Evolutionary conservation across 169 alveolate genomes (phyloP).

Genomic region (Plasmodium yoelii): DNA sequence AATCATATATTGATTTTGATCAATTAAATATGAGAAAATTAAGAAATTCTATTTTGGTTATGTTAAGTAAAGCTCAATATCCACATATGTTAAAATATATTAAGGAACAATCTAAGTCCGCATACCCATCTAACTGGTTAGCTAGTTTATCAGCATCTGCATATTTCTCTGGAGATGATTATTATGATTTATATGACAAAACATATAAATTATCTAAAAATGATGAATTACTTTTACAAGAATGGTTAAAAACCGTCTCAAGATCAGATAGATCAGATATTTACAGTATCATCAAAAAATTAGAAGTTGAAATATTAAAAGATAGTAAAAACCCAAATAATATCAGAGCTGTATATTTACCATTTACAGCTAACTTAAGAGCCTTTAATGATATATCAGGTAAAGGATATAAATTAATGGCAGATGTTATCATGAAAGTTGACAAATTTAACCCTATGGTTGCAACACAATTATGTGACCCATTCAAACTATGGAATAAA

Average conservation of each 20-base stretch:
- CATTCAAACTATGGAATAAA: slow-evolving; percentile 82
- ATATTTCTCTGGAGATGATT: slow-evolving; percentile 13
- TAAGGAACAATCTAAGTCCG: slow-evolving; percentile 47
- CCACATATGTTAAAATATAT: slow-evolving; percentile 42
- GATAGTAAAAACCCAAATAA: slow-evolving; percentile 85
- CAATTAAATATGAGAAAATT: slow-evolving; percentile 69
- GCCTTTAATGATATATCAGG: slow-evolving; percentile 85
- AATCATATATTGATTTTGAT: slow-evolving; percentile 75
- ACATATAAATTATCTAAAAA: slow-evolving; percentile 61
- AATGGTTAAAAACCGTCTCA: slow-evolving; percentile 86
- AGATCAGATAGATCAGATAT: slow-evolving; percentile 79
- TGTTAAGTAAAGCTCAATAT: slow-evolving; percentile 62
- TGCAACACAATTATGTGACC: slow-evolving; percentile 83
- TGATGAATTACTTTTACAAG: slow-evolving; percentile 80
- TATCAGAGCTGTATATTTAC: slow-evolving; percentile 84
- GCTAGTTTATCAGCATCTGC: slow-evolving; percentile 59
- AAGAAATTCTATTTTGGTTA: slow-evolving; percentile 31
- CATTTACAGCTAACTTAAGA: slow-evolving; percentile 85
- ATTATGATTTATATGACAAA: slow-evolving; percentile 38
- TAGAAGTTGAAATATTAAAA: slow-evolving; percentile 79
- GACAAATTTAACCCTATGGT: slow-evolving; percentile 87
- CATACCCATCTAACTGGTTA: slow-evolving; percentile 73
- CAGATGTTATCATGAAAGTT: slow-evolving; percentile 84
- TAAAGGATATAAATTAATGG: slow-evolving; percentile 87
- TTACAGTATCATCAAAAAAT: slow-evolving; percentile 78